A percentile compares a stretch with the other conserved stretches of the same genome.
These are phyloP conservation scores for Phytophthora pistaciae DNA, from an alignment of 352 stramenopile genomes.

Conservation along the genomic window DNA sequence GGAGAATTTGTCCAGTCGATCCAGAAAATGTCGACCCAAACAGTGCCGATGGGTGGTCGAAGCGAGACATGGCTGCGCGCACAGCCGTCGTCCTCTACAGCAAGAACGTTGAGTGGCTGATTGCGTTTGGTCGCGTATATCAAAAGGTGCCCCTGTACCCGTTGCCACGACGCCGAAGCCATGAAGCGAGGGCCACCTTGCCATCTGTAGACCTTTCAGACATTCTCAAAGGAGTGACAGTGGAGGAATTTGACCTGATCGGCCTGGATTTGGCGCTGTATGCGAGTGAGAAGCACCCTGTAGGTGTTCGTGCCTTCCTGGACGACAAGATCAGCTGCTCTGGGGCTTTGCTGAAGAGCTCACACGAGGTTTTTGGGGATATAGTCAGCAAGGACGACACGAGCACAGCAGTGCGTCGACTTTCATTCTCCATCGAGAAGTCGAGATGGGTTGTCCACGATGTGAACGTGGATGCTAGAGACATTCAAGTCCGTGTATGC, in stretches of 20 bases:
- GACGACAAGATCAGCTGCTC: conserved; percentile 65
- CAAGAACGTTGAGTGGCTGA: conserved; percentile 82
- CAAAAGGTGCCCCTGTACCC: conserved; percentile 38
- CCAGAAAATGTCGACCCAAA: conserved; percentile 20
- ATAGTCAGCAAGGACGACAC: conserved; percentile 3
- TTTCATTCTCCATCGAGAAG: conserved; percentile 32
- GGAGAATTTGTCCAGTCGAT: conserved; percentile 45
- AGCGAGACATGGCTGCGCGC: conserved; percentile 63
- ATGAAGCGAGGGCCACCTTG: not conserved
- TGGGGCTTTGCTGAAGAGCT: conserved; percentile 45
- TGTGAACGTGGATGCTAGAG: conserved; percentile 53
- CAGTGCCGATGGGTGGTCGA: conserved; percentile 37
- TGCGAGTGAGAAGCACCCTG: conserved; percentile 68
- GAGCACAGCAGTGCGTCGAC: conserved; percentile 21
- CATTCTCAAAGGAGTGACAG: conserved; percentile 51
- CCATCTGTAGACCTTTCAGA: conserved; percentile 19
- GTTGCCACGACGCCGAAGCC: conserved; percentile 30
- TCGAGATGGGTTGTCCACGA: conserved; percentile 55
- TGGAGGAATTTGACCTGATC: conserved; percentile 71
- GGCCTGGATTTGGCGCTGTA: conserved; percentile 79
- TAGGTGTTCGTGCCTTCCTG: conserved; percentile 76
- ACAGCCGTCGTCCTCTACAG: conserved; percentile 78
- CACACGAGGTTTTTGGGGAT: conserved; percentile 35
- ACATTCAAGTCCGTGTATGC: conserved; percentile 74
- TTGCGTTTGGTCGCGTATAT: conserved; percentile 65